Evolutionary conservation across 1,284 basidiomycete genomes (phyloP).

Genomic region (Pseudozyma sp.): DNA sequence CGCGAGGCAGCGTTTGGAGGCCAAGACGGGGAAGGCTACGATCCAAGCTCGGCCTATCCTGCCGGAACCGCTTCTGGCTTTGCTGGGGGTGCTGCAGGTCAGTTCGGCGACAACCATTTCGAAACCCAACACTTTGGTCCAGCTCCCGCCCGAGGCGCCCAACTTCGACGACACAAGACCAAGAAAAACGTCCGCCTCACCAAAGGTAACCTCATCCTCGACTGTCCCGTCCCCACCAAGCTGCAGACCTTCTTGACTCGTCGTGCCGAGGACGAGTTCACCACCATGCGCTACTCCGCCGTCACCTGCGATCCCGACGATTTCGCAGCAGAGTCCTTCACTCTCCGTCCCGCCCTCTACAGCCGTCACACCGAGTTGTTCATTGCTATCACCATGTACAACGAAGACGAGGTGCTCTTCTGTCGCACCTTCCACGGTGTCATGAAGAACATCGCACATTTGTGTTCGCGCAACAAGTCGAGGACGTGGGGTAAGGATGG

Average conservation of each 20-base stretch:
- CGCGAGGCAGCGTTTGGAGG: conserved; percentile 32
- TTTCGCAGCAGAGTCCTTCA: conserved; percentile 84
- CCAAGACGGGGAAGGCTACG: conserved; percentile 6
- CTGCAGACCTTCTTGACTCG: conserved; percentile 76
- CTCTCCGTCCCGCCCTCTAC: conserved; percentile 84
- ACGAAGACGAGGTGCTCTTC: conserved; percentile 92
- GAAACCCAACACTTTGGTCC: conserved; percentile 67
- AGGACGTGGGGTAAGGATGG: conserved; percentile 95
- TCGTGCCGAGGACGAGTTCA: conserved; percentile 84
- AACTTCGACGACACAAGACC: conserved; percentile 66
- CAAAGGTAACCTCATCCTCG: conserved; percentile 69
- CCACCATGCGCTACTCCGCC: conserved; percentile 73
- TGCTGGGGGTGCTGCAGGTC: not conserved
- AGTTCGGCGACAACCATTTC: conserved; percentile 34
- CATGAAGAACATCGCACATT: conserved; percentile 74
- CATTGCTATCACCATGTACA: conserved; percentile 83
- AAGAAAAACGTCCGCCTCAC: conserved; percentile 69
- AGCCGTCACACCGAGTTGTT: conserved; percentile 89
- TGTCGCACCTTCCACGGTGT: conserved; percentile 95
- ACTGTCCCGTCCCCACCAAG: conserved; percentile 68
- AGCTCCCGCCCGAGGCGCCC: conserved; percentile 60
- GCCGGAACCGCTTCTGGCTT: not conserved
- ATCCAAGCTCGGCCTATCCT: conserved; percentile 4
- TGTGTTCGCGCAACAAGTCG: conserved; percentile 92
- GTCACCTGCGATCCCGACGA: conserved; percentile 78